These are phyloP conservation scores for Boletus smithii DNA, from an alignment of 1,284 basidiomycete species.

Conservation along the genomic window DNA sequence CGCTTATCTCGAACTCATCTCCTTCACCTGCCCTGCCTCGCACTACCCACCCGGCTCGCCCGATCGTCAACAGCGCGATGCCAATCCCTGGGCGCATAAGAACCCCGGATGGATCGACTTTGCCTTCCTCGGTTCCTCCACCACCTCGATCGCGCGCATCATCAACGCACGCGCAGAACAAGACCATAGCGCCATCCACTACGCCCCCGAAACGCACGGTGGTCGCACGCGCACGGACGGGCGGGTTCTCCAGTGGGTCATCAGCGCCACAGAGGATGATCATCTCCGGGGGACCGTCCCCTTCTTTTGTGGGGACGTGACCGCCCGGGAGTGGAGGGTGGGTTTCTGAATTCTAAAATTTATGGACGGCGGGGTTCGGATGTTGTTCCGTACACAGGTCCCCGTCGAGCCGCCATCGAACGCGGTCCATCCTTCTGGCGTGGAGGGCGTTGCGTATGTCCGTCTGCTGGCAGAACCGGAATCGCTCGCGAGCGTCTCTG, in stretches of 20 bases:
- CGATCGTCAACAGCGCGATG: constrained; percentile 40
- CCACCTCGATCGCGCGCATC: constrained; percentile 36
- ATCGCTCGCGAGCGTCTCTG: constrained; percentile 31
- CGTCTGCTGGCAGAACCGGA: constrained; percentile 36
- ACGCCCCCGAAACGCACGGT: constrained; percentile 43
- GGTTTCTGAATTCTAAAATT: constrained; percentile 20
- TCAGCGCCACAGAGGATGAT: constrained; percentile 39
- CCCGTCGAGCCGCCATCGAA: constrained; percentile 45
- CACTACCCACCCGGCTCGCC: constrained; percentile 50
- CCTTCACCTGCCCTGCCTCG: constrained; percentile 52
- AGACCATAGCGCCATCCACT: constrained; percentile 39
- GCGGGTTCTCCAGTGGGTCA: constrained; percentile 52
- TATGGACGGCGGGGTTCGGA: too few relatives aligned
- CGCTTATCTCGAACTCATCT: constrained; percentile 66
- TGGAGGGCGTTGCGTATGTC: constrained; percentile 47
- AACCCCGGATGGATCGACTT: constrained; percentile 63
- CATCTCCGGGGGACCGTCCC: constrained; percentile 42
- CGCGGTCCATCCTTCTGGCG: constrained; percentile 45
- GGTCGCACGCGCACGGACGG: constrained; percentile 56
- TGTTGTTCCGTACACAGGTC: constrained; percentile 37
- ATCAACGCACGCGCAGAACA: constrained; percentile 49
- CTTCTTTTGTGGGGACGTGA: constrained; percentile 73
- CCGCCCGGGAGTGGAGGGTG: constrained; percentile 55
- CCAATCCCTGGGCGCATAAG: constrained; percentile 52
- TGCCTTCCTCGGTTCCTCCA: constrained; percentile 51